Evolutionary conservation across 805 yeast genomes (phyloP).

Genomic region (Kluyveromyces aestuarii): DNA sequence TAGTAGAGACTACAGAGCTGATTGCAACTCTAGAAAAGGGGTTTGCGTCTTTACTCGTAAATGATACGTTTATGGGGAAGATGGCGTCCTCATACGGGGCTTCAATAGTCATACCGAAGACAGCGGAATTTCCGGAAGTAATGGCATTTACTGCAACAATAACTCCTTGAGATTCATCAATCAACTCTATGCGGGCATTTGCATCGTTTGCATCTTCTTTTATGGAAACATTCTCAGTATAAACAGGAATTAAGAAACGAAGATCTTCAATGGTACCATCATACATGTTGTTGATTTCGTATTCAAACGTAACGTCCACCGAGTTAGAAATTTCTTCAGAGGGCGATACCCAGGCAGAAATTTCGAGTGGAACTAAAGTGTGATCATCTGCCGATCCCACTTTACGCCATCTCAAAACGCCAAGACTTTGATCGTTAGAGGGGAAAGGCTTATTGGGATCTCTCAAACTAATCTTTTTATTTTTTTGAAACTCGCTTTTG

Average conservation of each 20-base stretch:
- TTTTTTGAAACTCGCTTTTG: slow-evolving; percentile 51
- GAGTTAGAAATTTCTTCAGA: slow-evolving; percentile 44
- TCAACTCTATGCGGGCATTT: slow-evolving; percentile 47
- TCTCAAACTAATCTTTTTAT: slow-evolving; percentile 58
- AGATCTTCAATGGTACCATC: slow-evolving; percentile 41
- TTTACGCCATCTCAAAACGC: slow-evolving; percentile 89
- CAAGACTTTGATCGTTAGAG: slow-evolving; percentile 78
- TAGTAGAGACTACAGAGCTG: slow-evolving; percentile 40
- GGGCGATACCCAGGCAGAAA: slow-evolving; percentile 78
- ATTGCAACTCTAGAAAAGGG: slow-evolving; percentile 58
- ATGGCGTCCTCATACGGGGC: slow-evolving; percentile 71
- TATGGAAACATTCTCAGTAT: slow-evolving; percentile 45
- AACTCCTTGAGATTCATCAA: slow-evolving; percentile 56
- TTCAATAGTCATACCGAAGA: slow-evolving; percentile 71
- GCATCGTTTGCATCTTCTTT: slow-evolving; percentile 40
- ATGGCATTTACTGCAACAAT: slow-evolving; percentile 52
- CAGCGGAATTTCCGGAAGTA: slow-evolving; percentile 48
- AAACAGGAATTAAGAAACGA: slow-evolving; percentile 53
- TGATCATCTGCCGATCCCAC: slow-evolving; percentile 53
- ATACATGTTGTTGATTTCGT: slow-evolving; percentile 52
- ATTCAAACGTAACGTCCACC: slow-evolving; percentile 78
- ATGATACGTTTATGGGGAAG: slow-evolving; percentile 78
- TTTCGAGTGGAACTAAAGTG: slow-evolving; percentile 49
- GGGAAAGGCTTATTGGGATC: slow-evolving; percentile 81
- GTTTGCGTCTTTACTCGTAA: slow-evolving; percentile 40